Percentiles rank a stretch among this genome's conserved stretches.
Conservation (phyloP, 1,139 yeast genomes). For the Zygosaccharomyces pseudobailii region DNA sequence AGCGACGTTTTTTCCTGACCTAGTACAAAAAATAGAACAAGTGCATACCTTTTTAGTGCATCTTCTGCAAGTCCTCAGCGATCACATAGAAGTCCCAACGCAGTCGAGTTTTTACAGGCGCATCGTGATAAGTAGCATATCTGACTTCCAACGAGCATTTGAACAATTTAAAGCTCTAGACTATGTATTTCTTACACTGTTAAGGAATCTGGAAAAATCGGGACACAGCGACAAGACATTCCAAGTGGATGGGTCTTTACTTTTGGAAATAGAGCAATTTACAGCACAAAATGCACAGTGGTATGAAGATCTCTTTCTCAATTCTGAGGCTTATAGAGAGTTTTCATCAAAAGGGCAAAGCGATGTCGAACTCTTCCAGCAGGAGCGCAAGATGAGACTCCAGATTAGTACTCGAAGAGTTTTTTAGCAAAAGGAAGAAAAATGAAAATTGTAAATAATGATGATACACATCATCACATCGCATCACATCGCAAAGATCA, state of each 20-base stretch:
- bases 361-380: slow-evolving; percentile 7
- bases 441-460: neutral
- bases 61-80: slow-evolving; percentile 13
- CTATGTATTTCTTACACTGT: slow-evolving; percentile 8
- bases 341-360: neutral
- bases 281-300: slow-evolving; percentile 11
- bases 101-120: slow-evolving; percentile 10
- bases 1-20: slow-evolving; percentile 5
- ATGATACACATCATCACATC: neutral
- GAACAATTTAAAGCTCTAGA: slow-evolving; percentile 13
- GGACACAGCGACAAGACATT: slow-evolving; percentile 11
- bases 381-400: slow-evolving; percentile 16
- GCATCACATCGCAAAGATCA: neutral
- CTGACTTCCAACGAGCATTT: slow-evolving; percentile 14
- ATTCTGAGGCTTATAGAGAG: slow-evolving; percentile 14
- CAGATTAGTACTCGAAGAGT: slow-evolving; percentile 17
- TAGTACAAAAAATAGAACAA: slow-evolving; percentile 9
- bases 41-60: slow-evolving; percentile 11
- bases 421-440: slow-evolving; percentile 4
- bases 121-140: slow-evolving; percentile 10
- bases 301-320: slow-evolving; percentile 10
- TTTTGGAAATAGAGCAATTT: slow-evolving; percentile 11
- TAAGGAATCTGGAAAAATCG: slow-evolving; percentile 8
- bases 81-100: slow-evolving; percentile 10
- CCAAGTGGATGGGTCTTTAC: slow-evolving; percentile 9